phyloP scores from a whole-genome alignment of 495 filamentous ascomycete genomes.

The Penicillium verhagenii region DNA sequence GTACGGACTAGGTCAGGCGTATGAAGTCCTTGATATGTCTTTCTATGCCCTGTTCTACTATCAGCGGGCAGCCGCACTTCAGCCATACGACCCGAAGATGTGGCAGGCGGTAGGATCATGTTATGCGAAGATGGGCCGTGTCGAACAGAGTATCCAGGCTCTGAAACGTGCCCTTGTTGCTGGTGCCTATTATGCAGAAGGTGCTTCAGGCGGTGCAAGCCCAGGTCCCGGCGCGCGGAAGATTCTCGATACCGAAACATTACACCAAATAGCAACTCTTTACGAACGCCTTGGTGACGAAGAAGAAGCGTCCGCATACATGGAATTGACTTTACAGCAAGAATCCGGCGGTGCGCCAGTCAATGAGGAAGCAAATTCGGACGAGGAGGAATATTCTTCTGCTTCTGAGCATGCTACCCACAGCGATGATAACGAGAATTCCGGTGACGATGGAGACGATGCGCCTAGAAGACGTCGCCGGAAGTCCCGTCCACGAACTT shows the following conservation, averaged over 20 bases:
- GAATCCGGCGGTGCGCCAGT: conserved; percentile 59
- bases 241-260: conserved; percentile 82
- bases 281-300: conserved; percentile 76
- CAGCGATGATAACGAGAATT: conserved; percentile 42
- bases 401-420: conserved; percentile 18
- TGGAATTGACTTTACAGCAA: conserved; percentile 92
- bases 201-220: conserved; percentile 24
- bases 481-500: conserved; percentile 20
- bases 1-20: conserved; percentile 97
- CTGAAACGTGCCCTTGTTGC: conserved; percentile 87
- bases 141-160: conserved; percentile 86
- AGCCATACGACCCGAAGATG: conserved; percentile 95
- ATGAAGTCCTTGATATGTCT: conserved; percentile 97
- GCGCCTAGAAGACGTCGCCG: conserved; percentile 20
- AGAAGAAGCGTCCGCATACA: conserved; percentile 82
- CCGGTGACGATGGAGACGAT: conserved; percentile 39
- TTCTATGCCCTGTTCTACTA: conserved; percentile 97
- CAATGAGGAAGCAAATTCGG: conserved; percentile 32
- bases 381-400: conserved; percentile 31
- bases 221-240: conserved; percentile 30
- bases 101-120: conserved; percentile 95
- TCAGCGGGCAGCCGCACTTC: conserved; percentile 86
- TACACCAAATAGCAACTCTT: conserved; percentile 85
- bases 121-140: conserved; percentile 79
- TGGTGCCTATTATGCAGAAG: conserved; percentile 74